Percentiles rank a stretch among this genome's conserved stretches.
phyloP scores from a whole-genome alignment of 2,329 filamentous ascomycete species.

The Sclerotinia minor region DNA sequence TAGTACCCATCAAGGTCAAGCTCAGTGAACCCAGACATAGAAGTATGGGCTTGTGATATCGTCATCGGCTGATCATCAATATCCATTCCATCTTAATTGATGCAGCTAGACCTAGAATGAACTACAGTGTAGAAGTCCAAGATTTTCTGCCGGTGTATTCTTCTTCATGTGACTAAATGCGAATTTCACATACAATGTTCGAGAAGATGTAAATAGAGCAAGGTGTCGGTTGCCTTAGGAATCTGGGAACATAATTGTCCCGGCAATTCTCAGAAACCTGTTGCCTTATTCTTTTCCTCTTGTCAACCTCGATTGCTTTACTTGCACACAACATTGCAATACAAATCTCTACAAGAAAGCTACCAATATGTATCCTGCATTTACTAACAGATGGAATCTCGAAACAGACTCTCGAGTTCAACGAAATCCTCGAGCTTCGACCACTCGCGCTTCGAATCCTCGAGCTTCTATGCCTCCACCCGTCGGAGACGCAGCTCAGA shows the following conservation, averaged over 20 bases:
- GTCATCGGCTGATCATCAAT: conserved; percentile 8
- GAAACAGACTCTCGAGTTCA: conserved; percentile 22
- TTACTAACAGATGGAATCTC: conserved; percentile 20
- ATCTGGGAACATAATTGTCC: conserved; percentile 5
- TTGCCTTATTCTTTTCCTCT: conserved; percentile 5
- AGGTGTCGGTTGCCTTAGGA: neutral
- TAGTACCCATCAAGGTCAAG: neutral
- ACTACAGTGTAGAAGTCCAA: conserved; percentile 1
- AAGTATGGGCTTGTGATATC: neutral
- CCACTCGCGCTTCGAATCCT: conserved; percentile 33
- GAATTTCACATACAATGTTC: neutral
- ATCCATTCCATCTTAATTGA: neutral
- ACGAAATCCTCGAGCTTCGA: conserved; percentile 21
- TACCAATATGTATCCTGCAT: conserved; percentile 12
- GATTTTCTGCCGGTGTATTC: conserved; percentile 12
- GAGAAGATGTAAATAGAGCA: conserved; percentile 3
- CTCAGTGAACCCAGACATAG: neutral
- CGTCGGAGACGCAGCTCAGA: conserved; percentile 56
- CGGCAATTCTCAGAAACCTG: neutral
- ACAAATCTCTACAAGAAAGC: neutral
- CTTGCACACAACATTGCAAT: neutral
- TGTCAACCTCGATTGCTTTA: conserved; percentile 14
- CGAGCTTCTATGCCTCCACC: conserved; percentile 58
- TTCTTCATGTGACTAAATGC: neutral
- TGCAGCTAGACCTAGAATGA: conserved; percentile 9